Conservation (phyloP, 495 filamentous ascomycete genomes). For the Penicillium desertorum region DNA sequence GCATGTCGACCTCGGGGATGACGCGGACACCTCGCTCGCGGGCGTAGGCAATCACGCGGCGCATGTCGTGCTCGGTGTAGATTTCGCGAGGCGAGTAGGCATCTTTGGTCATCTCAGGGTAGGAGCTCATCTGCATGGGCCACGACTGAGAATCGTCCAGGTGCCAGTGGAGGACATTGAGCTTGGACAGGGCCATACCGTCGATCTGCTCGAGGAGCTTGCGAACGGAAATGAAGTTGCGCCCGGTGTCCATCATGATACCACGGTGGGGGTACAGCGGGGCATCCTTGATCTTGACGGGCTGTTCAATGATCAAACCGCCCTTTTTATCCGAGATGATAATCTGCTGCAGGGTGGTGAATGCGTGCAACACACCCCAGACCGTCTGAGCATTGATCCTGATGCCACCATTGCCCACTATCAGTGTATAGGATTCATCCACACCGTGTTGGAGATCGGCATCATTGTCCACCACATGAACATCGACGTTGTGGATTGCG, state of each 20-base stretch:
- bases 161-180: conserved; percentile 56
- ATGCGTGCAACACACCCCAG: conserved; percentile 58
- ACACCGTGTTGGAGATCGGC: conserved; percentile 54
- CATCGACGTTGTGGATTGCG: conserved; percentile 34
- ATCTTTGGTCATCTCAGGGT: conserved; percentile 55
- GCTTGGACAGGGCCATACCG: conserved; percentile 52
- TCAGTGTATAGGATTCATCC: conserved; percentile 59
- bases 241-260: conserved; percentile 52
- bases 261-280: conserved; percentile 52
- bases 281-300: conserved; percentile 46
- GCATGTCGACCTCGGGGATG: conserved; percentile 54
- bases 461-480: conserved; percentile 41
- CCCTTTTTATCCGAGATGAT: conserved; percentile 49
- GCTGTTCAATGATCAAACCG: conserved; percentile 50
- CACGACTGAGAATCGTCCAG: conserved; percentile 53
- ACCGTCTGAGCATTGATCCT: conserved; percentile 49
- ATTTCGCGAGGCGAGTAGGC: conserved; percentile 52
- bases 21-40: conserved; percentile 49
- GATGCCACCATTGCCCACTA: conserved; percentile 39
- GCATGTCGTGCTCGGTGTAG: conserved; percentile 40
- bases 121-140: conserved; percentile 49
- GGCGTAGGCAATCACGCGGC: conserved; percentile 46
- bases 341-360: conserved; percentile 58
- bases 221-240: conserved; percentile 48
- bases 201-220: conserved; percentile 55